Conservation (phyloP, 169 alveolate species). For the Cryptosporidium sp. region DNA sequence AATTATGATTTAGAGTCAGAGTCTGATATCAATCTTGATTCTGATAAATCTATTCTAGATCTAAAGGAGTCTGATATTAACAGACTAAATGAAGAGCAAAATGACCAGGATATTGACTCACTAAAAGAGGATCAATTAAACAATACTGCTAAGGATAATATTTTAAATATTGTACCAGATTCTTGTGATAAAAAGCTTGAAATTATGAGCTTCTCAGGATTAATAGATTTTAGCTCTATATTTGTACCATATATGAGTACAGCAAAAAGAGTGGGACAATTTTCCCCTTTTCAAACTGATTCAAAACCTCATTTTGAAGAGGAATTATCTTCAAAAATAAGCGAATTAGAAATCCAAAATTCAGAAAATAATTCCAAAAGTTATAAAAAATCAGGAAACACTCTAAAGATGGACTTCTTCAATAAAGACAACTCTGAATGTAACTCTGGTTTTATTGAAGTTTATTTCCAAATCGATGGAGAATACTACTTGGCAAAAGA, state of each 20-base stretch:
- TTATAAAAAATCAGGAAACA: background rate
- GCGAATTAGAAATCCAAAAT: background rate
- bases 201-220: slow-evolving; percentile 60
- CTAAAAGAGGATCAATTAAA: background rate
- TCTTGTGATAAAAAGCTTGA: slow-evolving; percentile 45
- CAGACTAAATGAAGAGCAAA: background rate
- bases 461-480: slow-evolving; percentile 61
- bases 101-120: background rate
- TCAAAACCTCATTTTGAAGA: background rate
- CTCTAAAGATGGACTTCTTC: background rate
- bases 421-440: background rate
- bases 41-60: slow-evolving; percentile 2
- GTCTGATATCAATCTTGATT: background rate
- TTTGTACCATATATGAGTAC: slow-evolving; percentile 66
- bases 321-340: background rate
- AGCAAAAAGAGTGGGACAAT: slow-evolving; percentile 63
- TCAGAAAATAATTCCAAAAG: background rate
- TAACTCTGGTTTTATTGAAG: background rate
- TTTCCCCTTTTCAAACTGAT: slow-evolving; percentile 21
- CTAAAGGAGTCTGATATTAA: background rate
- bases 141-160: background rate
- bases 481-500: slow-evolving; percentile 63
- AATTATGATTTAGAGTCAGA: background rate
- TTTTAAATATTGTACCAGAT: slow-evolving; percentile 31
- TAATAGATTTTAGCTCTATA: slow-evolving; percentile 58